Percentiles rank a stretch among this genome's conserved stretches.
phyloP scores from a whole-genome alignment of 208 protist genomes.

The Crithidia brevicula region DNA sequence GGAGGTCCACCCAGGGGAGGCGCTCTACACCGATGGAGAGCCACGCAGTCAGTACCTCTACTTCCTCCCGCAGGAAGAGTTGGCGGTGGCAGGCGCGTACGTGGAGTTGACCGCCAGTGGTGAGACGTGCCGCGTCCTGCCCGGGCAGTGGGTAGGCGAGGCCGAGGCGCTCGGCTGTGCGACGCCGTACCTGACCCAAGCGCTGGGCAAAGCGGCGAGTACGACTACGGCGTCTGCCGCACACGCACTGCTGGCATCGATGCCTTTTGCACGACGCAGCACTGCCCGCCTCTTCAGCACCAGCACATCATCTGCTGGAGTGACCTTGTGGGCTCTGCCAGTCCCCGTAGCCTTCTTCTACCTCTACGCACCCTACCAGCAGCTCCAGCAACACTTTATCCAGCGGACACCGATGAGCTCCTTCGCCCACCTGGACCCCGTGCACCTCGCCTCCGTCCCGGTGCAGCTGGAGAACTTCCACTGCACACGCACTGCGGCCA shows the following conservation, averaged over 20 bases:
- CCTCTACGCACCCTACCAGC: conserved; percentile 43
- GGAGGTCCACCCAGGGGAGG: neutral
- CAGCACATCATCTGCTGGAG: neutral
- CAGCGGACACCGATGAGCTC: conserved; percentile 35
- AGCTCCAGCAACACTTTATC: conserved; percentile 32
- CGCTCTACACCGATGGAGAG: conserved; percentile 34
- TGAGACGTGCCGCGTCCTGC: conserved; percentile 16
- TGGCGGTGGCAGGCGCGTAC: conserved; percentile 8
- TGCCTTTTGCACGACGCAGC: conserved; percentile 20
- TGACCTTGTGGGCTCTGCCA: conserved; percentile 46
- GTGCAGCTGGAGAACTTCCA: conserved; percentile 15
- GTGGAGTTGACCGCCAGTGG: conserved; percentile 5
- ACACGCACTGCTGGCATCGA: neutral
- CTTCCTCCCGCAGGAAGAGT: conserved; percentile 31
- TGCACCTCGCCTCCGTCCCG: conserved; percentile 24
- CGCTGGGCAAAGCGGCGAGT: no score
- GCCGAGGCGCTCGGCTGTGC: conserved; percentile 38
- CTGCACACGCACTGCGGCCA: neutral
- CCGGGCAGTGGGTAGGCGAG: conserved; percentile 52
- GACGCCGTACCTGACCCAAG: conserved; percentile 18
- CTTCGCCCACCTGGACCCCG: conserved; percentile 27
- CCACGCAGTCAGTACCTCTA: conserved; percentile 27
- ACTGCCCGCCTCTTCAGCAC: conserved; percentile 17
- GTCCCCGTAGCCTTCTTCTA: conserved; percentile 49
- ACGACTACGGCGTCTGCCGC: neutral